Base-by-base conservation (phyloP, 2,329 filamentous ascomycete species). In the Venturia oleaginea region DNA sequence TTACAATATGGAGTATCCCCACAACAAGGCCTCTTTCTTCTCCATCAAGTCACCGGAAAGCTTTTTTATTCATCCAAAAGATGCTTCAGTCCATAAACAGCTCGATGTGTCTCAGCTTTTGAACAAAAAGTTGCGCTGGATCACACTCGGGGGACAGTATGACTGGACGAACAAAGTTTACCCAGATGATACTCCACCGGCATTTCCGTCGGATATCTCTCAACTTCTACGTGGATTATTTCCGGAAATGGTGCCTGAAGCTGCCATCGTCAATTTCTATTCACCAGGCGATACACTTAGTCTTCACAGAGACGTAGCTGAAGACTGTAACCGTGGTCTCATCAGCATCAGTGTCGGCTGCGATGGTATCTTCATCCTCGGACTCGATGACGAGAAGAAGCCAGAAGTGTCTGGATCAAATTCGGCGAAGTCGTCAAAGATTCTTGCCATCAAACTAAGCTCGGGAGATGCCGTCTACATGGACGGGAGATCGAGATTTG, bases 261-360 rank as follows among this genome's bases (percentile, higher is more conserved):
- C 94, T 1, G 93, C 94, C 43, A 97, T 97, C 68, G 85, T 96
- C 69, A 97, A 97, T 74, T 82, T 97, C 61, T 97, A 97, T 76
- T 89, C 86, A 0, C 90, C 94, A 0, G 90, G 91, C 24, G 93
- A 97, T 72, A 95, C 90, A 0, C 86, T 97, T 74, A 93, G 91
- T 78, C 84, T 96, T 75, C 94, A 97, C 77, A 86, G 94, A 13
- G 94, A 99, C 72, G 92, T 97, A 51, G 95, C 91, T 68, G 94
- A 97, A 76, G 82, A 89, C 68, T 89, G 87, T 60, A 84, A 91
- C 69, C 85, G 82, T 63, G 91, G 91, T 0, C 81, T 97, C 34
- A 85, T 96, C 22, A 96, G 91, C 69, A 78, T 97, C 48, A 96
- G 91, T 70, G 80, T 97, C 59, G 94, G 94, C 2, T 97, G 93